Evolutionary conservation across 768 basidiomycete genomes (phyloP).

Genomic region (Wakefieldia striispora): DNA sequence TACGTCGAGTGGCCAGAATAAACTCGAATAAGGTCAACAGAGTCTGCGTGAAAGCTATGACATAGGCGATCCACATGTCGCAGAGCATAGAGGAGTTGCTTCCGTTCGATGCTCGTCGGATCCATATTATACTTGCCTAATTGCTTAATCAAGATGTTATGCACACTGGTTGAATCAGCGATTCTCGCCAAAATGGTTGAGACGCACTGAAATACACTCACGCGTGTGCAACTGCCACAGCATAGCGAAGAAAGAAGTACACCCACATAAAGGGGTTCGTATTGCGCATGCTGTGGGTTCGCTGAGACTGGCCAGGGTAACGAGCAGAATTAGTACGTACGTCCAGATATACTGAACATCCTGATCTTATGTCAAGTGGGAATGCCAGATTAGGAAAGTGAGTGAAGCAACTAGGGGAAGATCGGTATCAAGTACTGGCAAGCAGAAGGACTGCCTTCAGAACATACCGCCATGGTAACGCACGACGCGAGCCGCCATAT

Average conservation of each 20-base stretch:
- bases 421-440: constrained; percentile 10
- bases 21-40: constrained; percentile 12
- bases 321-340: constrained; percentile 11
- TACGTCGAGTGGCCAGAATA: constrained; percentile 18
- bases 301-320: background rate
- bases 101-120: constrained; percentile 9
- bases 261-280: constrained; percentile 29
- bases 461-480: constrained; percentile 11
- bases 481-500: constrained; percentile 2
- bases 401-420: constrained; percentile 10
- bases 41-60: background rate
- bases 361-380: constrained; percentile 12
- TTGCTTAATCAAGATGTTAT: constrained; percentile 9
- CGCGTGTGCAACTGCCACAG: constrained; percentile 15
- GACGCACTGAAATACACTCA: constrained; percentile 9
- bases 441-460: background rate
- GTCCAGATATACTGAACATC: constrained; percentile 22
- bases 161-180: constrained; percentile 5
- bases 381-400: constrained; percentile 12
- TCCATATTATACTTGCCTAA: too few relatives aligned
- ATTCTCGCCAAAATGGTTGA: background rate
- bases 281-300: constrained; percentile 20
- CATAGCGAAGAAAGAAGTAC: constrained; percentile 28
- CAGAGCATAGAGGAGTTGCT: constrained; percentile 11
- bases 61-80: constrained; percentile 11